Evolutionary conservation across 371 early-diverging fungal species (phyloP).

Genomic region (Mortierella sp.): DNA sequence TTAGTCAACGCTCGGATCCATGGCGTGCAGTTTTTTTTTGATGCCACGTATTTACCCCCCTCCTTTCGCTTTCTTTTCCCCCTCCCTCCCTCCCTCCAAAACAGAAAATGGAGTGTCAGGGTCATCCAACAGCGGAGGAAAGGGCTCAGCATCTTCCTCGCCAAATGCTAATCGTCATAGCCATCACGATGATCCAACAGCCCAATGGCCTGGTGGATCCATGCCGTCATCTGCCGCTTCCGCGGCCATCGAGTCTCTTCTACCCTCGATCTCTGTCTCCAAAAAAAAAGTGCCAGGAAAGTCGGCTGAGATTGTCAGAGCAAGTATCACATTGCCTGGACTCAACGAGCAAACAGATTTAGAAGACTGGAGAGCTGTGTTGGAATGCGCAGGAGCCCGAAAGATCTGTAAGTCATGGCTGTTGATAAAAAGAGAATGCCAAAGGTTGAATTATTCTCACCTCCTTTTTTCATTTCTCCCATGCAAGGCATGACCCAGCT

Average conservation of each 20-base stretch:
- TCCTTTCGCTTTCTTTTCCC: background rate
- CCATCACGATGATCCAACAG: conserved; percentile 24
- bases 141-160: conserved; percentile 28
- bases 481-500: too few species aligned
- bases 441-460: background rate
- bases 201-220: conserved; percentile 28
- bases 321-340: conserved; percentile 52
- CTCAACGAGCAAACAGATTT: conserved; percentile 53
- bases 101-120: conserved; percentile 19
- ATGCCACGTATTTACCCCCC: background rate
- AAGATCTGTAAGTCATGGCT: conserved; percentile 46
- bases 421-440: background rate
- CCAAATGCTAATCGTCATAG: conserved; percentile 18
- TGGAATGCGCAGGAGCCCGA: conserved; percentile 54
- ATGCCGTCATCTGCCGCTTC: conserved; percentile 42
- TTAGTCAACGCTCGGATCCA: background rate
- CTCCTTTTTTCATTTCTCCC: conserved; percentile 7
- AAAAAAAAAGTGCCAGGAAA: conserved; percentile 56
- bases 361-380: conserved; percentile 54
- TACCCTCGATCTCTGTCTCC: conserved; percentile 45
- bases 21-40: too few species aligned
- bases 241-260: conserved; percentile 46
- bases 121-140: conserved; percentile 23
- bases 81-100: too few species aligned
- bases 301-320: conserved; percentile 54